phyloP scores from a whole-genome alignment of 1,284 basidiomycete species.

The Psilocybe mexicana region DNA sequence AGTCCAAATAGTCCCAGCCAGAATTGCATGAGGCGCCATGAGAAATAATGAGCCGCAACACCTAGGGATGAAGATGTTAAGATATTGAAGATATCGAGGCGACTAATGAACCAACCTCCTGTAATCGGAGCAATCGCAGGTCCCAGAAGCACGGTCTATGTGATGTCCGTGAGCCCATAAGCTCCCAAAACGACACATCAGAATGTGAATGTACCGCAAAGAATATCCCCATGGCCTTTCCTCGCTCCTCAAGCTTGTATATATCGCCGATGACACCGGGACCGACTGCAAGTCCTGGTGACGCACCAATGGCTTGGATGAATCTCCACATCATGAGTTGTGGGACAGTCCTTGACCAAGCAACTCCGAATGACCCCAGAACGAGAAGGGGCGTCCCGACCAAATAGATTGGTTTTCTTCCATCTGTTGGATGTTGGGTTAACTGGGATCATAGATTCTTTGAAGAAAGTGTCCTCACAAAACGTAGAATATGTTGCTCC shows the following conservation, averaged over 20 bases:
- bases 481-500: constrained; percentile 37
- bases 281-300: constrained; percentile 56
- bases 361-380: constrained; percentile 63
- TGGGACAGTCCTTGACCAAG: constrained; percentile 44
- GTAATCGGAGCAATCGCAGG: constrained; percentile 44
- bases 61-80: constrained; percentile 28
- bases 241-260: constrained; percentile 60
- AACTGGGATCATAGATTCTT: not conserved
- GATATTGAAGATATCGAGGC: not conserved
- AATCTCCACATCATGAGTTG: constrained; percentile 62
- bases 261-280: constrained; percentile 68
- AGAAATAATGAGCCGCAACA: constrained; percentile 51
- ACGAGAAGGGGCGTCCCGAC: constrained; percentile 60
- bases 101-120: constrained; percentile 35
- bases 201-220: constrained; percentile 49
- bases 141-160: constrained; percentile 44
- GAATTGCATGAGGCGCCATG: constrained; percentile 72
- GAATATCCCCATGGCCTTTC: constrained; percentile 64
- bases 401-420: constrained; percentile 63
- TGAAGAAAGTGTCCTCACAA: constrained; percentile 23
- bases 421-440: constrained; percentile 41
- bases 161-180: not conserved
- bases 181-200: not conserved
- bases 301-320: constrained; percentile 62
- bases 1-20: constrained; percentile 46